phyloP scores from a whole-genome alignment of 2,329 filamentous ascomycete species.

The Exophiala oligosperma region DNA sequence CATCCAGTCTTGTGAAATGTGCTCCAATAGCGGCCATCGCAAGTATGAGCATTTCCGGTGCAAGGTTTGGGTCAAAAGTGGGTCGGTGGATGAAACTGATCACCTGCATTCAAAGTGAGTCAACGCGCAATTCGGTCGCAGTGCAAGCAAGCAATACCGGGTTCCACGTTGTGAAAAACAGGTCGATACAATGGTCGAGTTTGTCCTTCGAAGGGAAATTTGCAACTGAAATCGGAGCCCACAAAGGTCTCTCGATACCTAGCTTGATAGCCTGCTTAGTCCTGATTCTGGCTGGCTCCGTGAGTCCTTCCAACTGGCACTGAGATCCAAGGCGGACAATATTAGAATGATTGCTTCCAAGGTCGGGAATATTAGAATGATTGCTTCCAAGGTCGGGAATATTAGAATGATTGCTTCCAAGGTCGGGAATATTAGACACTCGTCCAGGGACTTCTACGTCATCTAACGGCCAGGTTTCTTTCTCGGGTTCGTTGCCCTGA shows the following conservation, averaged over 20 bases:
- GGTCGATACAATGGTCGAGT: conserved; percentile 9
- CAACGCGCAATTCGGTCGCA: neutral
- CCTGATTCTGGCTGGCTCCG: neutral
- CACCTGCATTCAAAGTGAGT: neutral
- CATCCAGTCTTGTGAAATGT: conserved; percentile 3
- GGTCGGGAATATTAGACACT: neutral
- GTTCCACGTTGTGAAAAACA: conserved; percentile 5
- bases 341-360: neutral
- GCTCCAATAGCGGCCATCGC: conserved; percentile 8
- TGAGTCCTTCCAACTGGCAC: neutral
- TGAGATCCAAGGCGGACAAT: neutral
- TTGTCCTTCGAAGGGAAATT: conserved; percentile 8
- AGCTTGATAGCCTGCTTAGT: neutral
- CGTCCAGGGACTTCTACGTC: no score
- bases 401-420: neutral
- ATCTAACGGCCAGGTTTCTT: no score
- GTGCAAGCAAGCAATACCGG: neutral
- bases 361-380: neutral
- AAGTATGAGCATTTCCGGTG: neutral
- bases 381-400: neutral
- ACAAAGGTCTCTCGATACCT: neutral
- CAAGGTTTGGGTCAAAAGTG: conserved; percentile 4
- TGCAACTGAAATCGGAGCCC: neutral
- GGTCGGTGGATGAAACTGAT: conserved; percentile 10
- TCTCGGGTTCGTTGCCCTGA: no score